Evolutionary conservation across 441 rosid species (phyloP).

Genomic region (Pelargonium cotyledonis): DNA sequence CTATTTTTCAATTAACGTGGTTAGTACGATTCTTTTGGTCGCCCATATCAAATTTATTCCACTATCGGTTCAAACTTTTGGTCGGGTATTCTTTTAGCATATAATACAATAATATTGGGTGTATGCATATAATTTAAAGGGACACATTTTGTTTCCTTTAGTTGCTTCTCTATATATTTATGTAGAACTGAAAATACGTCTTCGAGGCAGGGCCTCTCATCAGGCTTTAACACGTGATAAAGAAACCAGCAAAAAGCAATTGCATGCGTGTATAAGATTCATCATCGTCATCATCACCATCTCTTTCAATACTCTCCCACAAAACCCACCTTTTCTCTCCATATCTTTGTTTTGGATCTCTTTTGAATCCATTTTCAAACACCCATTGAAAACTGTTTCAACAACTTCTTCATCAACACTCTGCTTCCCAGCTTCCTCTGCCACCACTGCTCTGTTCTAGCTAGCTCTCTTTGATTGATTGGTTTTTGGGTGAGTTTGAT

Average conservation of each 20-base stretch:
- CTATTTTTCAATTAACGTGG: too few relatives aligned
- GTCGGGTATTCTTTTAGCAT: too few relatives aligned
- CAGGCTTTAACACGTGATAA: conserved; percentile 21
- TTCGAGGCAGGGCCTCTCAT: conserved; percentile 30
- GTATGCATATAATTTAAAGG: conserved; percentile 10
- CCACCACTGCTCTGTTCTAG: background rate
- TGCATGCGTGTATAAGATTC: conserved; percentile 87
- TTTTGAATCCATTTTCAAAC: conserved; percentile 15
- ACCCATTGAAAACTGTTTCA: background rate
- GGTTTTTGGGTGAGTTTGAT: conserved; percentile 23
- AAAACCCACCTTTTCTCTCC: background rate
- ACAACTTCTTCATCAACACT: background rate
- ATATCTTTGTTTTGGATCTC: conserved; percentile 5
- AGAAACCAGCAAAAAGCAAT: conserved; percentile 66
- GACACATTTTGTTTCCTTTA: background rate
- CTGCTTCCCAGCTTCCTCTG: background rate
- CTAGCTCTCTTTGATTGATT: background rate
- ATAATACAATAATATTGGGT: background rate
- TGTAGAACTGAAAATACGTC: conserved; percentile 18
- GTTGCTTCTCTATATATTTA: background rate
- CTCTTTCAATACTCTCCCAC: conserved; percentile 3
- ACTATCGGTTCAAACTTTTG: too few relatives aligned
- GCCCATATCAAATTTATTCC: too few relatives aligned
- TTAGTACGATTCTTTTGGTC: too few relatives aligned
- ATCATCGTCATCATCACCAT: conserved; percentile 41